These are phyloP conservation scores for Cardamine resedifolia DNA, from an alignment of 345 rosid genomes.

Conservation along the genomic window DNA sequence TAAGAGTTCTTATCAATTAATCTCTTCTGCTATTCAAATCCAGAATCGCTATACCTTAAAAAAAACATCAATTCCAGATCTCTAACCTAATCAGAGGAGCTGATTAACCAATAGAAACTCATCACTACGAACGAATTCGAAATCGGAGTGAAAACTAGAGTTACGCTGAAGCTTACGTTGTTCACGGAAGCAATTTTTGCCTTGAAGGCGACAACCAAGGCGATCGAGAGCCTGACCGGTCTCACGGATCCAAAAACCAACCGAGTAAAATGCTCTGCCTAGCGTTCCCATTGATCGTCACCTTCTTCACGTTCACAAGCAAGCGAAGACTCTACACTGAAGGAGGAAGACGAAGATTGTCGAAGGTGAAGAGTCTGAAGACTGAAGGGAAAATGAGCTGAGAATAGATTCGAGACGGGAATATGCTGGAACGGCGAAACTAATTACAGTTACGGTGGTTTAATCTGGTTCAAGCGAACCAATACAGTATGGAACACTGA, in stretches of 20 bases:
- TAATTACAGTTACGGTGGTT: neutral
- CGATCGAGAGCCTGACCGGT: conserved; percentile 94
- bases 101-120: neutral
- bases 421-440: neutral
- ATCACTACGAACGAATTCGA: conserved; percentile 1
- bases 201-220: conserved; percentile 91
- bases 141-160: conserved; percentile 9
- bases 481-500: neutral
- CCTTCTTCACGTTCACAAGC: conserved; percentile 3
- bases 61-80: conserved; percentile 20
- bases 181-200: conserved; percentile 74
- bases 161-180: conserved; percentile 50
- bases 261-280: conserved; percentile 79
- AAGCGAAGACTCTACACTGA: neutral
- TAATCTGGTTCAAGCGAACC: conserved; percentile 26
- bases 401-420: neutral
- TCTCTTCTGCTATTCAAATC: neutral
- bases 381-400: neutral
- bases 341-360: conserved; percentile 3
- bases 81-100: conserved; percentile 20
- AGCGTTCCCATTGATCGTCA: conserved; percentile 70
- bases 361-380: too few species aligned
- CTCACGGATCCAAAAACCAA: conserved; percentile 97
- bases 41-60: neutral
- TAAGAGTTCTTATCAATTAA: neutral